phyloP scores from a whole-genome alignment of 176 grass and related monocot species.

The Chloris gayana region DNA sequence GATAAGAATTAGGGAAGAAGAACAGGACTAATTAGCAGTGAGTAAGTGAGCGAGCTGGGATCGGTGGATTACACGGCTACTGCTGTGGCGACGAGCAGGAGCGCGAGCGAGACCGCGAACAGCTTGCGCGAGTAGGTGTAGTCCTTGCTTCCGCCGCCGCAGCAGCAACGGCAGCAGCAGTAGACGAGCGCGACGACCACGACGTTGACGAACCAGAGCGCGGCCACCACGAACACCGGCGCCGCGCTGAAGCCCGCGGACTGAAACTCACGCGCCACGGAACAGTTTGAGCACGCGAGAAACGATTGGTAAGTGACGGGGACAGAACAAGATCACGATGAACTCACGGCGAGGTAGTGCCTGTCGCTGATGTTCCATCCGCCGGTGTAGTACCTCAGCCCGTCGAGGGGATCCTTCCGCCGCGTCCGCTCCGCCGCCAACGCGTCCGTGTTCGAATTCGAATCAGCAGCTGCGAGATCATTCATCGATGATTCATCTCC shows the following conservation, averaged over 20 bases:
- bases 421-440: conserved; percentile 70
- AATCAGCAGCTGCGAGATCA: conserved; percentile 14
- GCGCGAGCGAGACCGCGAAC: conserved; percentile 42
- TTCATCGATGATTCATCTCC: not conserved
- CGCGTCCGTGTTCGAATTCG: conserved; percentile 18
- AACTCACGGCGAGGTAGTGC: conserved; percentile 81
- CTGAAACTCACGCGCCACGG: conserved; percentile 34
- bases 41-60: not conserved
- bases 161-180: conserved; percentile 52
- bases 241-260: conserved; percentile 77
- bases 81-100: conserved; percentile 50
- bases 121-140: conserved; percentile 55
- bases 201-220: conserved; percentile 60
- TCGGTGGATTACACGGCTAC: conserved; percentile 49
- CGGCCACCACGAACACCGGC: conserved; percentile 58
- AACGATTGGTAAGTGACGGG: not conserved
- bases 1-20: not conserved
- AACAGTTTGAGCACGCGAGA: not conserved
- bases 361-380: conserved; percentile 93
- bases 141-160: conserved; percentile 12
- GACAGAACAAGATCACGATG: not conserved
- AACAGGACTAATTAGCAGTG: not conserved
- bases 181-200: conserved; percentile 41
- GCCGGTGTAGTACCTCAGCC: conserved; percentile 63
- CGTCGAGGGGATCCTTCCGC: conserved; percentile 75